Conservation (phyloP, 139 green algal genomes). For the Chloropicon primus region DNA sequence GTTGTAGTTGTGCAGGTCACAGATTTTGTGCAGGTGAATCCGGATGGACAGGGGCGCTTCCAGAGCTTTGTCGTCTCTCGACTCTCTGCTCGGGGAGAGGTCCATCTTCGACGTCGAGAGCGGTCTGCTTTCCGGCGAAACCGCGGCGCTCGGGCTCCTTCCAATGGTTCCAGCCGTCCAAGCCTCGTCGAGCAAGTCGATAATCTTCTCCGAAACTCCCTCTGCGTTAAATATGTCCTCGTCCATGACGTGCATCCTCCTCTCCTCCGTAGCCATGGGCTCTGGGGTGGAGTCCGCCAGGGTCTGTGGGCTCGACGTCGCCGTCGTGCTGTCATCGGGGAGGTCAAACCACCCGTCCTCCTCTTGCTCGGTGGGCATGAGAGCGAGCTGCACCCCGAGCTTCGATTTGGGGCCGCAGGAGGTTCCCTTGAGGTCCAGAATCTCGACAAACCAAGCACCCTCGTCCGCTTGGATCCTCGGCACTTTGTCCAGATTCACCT, state of each 20-base stretch:
- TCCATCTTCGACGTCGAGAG: too few species aligned
- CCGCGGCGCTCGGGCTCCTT: background rate
- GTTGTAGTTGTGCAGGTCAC: background rate
- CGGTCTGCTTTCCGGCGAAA: too few species aligned
- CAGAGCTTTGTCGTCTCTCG: background rate
- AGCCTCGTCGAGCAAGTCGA: background rate
- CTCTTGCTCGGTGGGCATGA: background rate
- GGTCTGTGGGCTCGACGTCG: background rate
- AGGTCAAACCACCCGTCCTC: background rate
- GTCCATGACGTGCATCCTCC: background rate
- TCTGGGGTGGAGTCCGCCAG: too few species aligned
- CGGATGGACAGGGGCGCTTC: background rate
- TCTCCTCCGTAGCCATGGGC: background rate
- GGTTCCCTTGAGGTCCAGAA: background rate
- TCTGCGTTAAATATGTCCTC: background rate
- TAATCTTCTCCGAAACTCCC: background rate
- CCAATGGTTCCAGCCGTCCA: background rate
- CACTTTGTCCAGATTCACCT: background rate
- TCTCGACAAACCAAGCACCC: background rate
- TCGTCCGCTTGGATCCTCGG: background rate
- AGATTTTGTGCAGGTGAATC: background rate
- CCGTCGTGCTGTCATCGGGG: background rate
- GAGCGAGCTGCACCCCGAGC: background rate
- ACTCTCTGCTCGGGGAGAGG: too few species aligned
- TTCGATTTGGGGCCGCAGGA: background rate